A percentile compares a stretch with the other conserved stretches of the same genome.
Conservation (phyloP, 306 rosid species). For the Cicer bijugum region DNA sequence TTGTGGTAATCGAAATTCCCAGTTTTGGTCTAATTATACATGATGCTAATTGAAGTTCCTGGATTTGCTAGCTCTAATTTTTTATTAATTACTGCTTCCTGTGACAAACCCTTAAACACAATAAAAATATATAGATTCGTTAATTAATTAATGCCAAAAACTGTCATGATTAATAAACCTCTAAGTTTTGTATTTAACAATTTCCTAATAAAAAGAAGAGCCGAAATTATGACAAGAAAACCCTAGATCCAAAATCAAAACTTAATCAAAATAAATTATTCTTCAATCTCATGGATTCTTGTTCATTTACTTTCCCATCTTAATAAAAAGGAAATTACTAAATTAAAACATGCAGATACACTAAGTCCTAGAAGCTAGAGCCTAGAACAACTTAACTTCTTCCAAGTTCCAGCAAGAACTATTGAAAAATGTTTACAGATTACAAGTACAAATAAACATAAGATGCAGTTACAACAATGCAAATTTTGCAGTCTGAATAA, state of each 20-base stretch:
- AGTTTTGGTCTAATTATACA: conserved; percentile 17
- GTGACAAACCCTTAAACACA: neutral
- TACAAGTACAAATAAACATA: conserved; percentile 24
- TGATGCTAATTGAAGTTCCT: neutral
- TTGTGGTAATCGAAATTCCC: conserved; percentile 25
- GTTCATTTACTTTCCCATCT: conserved; percentile 17
- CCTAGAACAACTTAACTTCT: conserved; percentile 19
- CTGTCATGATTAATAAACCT: conserved; percentile 13
- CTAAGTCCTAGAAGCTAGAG: conserved; percentile 25
- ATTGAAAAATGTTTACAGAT: neutral
- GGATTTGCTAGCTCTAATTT: too few relatives aligned
- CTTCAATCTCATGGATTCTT: neutral
- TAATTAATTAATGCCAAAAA: conserved; percentile 22
- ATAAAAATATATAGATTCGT: neutral
- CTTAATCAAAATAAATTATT: conserved; percentile 8
- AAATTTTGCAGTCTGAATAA: conserved; percentile 18
- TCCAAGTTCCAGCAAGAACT: conserved; percentile 14
- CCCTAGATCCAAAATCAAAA: conserved; percentile 13
- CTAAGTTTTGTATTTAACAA: conserved; percentile 16
- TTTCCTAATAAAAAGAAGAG: conserved; percentile 22
- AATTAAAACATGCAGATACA: conserved; percentile 33
- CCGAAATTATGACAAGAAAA: neutral
- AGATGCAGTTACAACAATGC: conserved; percentile 28
- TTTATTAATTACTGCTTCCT: neutral
- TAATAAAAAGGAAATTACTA: conserved; percentile 22